A percentile compares a stretch with the other conserved stretches of the same genome.
These are phyloP conservation scores for Podaxis carcinomalis DNA, from an alignment of 768 basidiomycete genomes.

Conservation along the genomic window DNA sequence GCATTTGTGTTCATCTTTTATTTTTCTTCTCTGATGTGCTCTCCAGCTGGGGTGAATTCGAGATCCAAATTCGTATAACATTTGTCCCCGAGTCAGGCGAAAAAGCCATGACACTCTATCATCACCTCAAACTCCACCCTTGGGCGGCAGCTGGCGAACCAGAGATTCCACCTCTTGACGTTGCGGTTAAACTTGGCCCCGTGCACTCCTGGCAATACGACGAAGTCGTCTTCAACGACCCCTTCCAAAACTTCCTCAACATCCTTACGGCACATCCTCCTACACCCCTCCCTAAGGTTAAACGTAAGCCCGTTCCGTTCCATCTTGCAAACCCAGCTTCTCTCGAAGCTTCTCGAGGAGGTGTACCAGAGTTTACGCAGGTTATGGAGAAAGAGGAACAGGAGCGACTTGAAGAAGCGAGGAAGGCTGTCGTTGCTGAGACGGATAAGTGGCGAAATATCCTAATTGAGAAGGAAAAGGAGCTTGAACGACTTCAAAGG, in stretches of 20 bases:
- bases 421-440: constrained; percentile 66
- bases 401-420: constrained; percentile 73
- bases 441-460: constrained; percentile 66
- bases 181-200: constrained; percentile 63
- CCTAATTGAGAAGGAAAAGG: constrained; percentile 80
- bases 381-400: constrained; percentile 87
- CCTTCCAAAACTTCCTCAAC: constrained; percentile 81
- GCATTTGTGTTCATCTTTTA: not conserved
- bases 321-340: constrained; percentile 60
- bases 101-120: constrained; percentile 82
- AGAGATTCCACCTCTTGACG: constrained; percentile 63
- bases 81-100: constrained; percentile 89
- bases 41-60: constrained; percentile 96
- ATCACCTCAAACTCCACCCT: constrained; percentile 94
- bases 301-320: constrained; percentile 64
- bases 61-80: constrained; percentile 87
- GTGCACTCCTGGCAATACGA: constrained; percentile 99
- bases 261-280: constrained; percentile 80
- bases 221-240: constrained; percentile 95
- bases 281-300: constrained; percentile 67
- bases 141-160: constrained; percentile 67
- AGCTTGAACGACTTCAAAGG: constrained; percentile 66
- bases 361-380: constrained; percentile 79
- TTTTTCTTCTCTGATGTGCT: not conserved
- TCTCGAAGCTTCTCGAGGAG: constrained; percentile 60